phyloP scores from a whole-genome alignment of 78 protist species.

The Tieghemostelium lacteum region DNA sequence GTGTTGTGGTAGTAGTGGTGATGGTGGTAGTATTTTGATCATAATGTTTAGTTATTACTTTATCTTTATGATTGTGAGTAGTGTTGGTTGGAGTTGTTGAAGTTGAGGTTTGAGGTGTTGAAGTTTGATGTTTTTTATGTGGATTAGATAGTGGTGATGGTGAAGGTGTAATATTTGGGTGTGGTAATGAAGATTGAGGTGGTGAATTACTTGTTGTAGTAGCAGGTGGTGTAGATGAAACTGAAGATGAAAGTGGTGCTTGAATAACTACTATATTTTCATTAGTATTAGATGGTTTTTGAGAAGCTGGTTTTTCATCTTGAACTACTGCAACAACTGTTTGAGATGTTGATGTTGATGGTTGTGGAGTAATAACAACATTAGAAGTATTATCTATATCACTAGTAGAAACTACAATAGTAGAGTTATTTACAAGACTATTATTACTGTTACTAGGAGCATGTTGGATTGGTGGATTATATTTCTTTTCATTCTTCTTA shows the following conservation, averaged over 20 bases:
- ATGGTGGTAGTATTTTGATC: neutral
- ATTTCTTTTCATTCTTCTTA: too few species aligned
- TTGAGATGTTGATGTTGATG: neutral
- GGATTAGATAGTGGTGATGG: neutral
- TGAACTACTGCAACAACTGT: neutral
- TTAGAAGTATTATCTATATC: neutral
- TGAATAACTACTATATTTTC: neutral
- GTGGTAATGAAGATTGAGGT: neutral
- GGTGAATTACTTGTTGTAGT: neutral
- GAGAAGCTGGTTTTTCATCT: neutral
- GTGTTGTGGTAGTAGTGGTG: neutral
- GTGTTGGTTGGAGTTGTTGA: neutral
- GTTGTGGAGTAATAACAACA: too few species aligned
- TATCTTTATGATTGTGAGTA: neutral
- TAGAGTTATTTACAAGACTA: too few species aligned
- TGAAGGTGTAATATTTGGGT: neutral
- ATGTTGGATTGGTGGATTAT: too few species aligned
- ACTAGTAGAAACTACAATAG: too few species aligned
- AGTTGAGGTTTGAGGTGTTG: neutral
- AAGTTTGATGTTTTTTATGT: too few species aligned
- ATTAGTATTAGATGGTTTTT: neutral
- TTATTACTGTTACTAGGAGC: too few species aligned
- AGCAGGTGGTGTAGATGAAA: neutral
- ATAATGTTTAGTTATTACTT: neutral
- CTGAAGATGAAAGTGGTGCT: neutral